These are phyloP conservation scores for Colletotrichum tabaci DNA, from an alignment of 2,329 filamentous ascomycete genomes.

Conservation along the genomic window DNA sequence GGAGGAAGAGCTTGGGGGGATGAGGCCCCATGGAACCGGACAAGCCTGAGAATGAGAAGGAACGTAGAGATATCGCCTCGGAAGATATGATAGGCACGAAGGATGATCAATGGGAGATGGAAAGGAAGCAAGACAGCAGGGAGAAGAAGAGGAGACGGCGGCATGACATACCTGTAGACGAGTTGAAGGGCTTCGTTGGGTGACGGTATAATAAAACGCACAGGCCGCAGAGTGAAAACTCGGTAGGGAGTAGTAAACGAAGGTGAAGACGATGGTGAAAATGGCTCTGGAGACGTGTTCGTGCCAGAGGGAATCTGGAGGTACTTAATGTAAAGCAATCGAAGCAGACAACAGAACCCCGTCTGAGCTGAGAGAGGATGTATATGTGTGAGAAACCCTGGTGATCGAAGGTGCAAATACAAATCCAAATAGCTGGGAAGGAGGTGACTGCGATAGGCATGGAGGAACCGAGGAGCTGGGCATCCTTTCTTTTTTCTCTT, in stretches of 20 bases:
- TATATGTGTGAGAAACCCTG: neutral
- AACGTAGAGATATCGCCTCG: neutral
- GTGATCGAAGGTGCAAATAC: neutral
- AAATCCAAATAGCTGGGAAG: constrained; percentile 7
- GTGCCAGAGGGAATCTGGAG: neutral
- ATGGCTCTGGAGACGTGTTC: neutral
- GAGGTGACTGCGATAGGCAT: constrained; percentile 1
- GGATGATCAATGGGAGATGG: neutral
- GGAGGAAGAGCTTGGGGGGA: neutral
- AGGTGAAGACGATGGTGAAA: neutral
- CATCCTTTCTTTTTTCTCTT: constrained; percentile 6
- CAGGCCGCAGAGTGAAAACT: neutral
- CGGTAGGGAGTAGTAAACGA: neutral
- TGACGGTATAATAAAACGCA: neutral
- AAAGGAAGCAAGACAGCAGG: neutral
- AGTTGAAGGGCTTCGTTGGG: constrained; percentile 2
- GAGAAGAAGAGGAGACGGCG: neutral
- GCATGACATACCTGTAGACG: constrained; percentile 7
- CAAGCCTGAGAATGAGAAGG: no score
- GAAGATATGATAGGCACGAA: neutral
- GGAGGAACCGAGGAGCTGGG: neutral
- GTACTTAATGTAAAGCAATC: neutral
- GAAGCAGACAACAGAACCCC: neutral
- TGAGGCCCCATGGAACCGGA: no score
- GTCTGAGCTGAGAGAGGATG: neutral